Evolutionary conservation across 805 yeast species (phyloP).

Genomic region (Yamadazyma endophytica): DNA sequence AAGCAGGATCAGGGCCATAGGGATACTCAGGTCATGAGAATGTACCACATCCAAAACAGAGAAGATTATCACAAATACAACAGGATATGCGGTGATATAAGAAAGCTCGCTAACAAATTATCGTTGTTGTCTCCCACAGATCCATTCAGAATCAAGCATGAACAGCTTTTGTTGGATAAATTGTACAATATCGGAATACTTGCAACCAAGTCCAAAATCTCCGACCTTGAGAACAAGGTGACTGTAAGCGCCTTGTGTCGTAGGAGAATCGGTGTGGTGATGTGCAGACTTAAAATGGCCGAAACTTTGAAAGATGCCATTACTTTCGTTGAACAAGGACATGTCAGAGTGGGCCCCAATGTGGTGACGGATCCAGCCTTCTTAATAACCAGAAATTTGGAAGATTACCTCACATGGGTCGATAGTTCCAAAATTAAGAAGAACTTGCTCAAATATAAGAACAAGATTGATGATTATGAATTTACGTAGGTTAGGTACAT

Average conservation of each 20-base stretch:
- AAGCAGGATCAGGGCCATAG: constrained; percentile 94
- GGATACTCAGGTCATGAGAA: constrained; percentile 94
- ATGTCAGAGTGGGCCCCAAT: constrained; percentile 94
- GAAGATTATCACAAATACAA: constrained; percentile 96
- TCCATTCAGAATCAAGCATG: constrained; percentile 83
- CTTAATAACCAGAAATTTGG: constrained; percentile 88
- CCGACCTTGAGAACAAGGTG: constrained; percentile 86
- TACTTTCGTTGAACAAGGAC: constrained; percentile 93
- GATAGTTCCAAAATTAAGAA: constrained; percentile 90
- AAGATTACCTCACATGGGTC: constrained; percentile 98
- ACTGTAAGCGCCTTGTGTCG: constrained; percentile 92
- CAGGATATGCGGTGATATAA: constrained; percentile 84
- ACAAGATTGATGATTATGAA: constrained; percentile 60
- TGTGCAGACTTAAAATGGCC: constrained; percentile 94
- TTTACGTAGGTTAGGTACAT: constrained; percentile 33
- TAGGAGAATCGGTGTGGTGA: constrained; percentile 87
- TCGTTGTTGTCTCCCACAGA: constrained; percentile 85
- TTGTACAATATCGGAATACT: constrained; percentile 84
- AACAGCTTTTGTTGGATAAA: constrained; percentile 81
- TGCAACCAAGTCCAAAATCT: constrained; percentile 82
- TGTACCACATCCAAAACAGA: constrained; percentile 88
- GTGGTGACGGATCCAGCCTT: constrained; percentile 95
- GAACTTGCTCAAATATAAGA: constrained; percentile 82
- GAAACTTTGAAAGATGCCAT: constrained; percentile 86
- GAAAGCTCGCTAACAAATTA: constrained; percentile 81